Conservation (phyloP, 2,329 filamentous ascomycete species). For the Fusarium albidum region DNA sequence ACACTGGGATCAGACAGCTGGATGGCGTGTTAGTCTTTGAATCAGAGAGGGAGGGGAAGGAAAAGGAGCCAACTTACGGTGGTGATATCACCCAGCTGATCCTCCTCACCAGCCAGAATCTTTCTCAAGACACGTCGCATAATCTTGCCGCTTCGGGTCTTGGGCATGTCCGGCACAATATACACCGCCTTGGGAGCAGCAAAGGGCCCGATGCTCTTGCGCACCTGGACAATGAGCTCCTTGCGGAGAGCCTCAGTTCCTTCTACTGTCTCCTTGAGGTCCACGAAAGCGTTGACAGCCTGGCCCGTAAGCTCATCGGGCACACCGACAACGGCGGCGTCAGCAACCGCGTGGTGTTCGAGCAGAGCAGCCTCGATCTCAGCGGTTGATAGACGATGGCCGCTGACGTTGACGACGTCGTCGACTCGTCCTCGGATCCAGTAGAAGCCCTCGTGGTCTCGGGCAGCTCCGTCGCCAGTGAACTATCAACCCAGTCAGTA, state of each 20-base stretch:
- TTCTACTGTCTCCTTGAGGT: constrained; percentile 86
- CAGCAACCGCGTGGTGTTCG: constrained; percentile 88
- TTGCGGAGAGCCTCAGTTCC: constrained; percentile 83
- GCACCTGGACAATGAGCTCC: constrained; percentile 92
- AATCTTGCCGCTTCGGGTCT: constrained; percentile 98
- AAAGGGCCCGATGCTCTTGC: constrained; percentile 97
- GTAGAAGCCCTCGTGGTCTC: constrained; percentile 98
- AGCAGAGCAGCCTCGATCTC: constrained; percentile 98
- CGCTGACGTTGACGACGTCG: constrained; percentile 97
- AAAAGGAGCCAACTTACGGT: constrained; percentile 70
- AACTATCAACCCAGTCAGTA: constrained; percentile 61
- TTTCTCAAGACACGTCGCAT: constrained; percentile 97
- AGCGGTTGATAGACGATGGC: constrained; percentile 93
- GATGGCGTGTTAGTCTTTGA: constrained; percentile 28
- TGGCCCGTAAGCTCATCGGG: constrained; percentile 94
- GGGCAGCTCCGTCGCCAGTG: constrained; percentile 91
- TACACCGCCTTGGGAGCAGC: constrained; percentile 94
- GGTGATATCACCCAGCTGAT: constrained; percentile 91
- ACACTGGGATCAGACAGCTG: constrained; percentile 89
- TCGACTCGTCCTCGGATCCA: constrained; percentile 99
- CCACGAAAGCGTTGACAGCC: constrained; percentile 95
- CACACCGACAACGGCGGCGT: constrained; percentile 95
- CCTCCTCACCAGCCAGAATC: constrained; percentile 96
- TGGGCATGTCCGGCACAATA: constrained; percentile 91
- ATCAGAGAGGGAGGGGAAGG: too few relatives aligned